Conservation (phyloP, 2,329 filamentous ascomycete genomes). For the Sarocladium strictum region DNA sequence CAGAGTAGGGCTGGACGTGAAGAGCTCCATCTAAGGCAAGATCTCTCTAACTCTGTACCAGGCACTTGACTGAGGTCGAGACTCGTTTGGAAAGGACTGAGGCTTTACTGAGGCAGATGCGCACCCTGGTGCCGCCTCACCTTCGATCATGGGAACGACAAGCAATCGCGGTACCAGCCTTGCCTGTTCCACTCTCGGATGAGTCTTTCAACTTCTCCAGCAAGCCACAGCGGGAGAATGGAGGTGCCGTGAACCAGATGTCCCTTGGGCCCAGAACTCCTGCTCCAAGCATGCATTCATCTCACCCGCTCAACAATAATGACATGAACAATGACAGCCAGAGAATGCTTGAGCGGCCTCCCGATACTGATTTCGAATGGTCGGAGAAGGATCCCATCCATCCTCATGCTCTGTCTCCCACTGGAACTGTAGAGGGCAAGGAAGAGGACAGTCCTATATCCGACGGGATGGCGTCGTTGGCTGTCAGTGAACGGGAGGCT, state of each 20-base stretch:
- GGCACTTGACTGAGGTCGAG: conserved; percentile 38
- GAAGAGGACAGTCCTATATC: conserved; percentile 23
- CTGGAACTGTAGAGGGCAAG: conserved; percentile 13
- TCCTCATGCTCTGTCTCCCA: conserved; percentile 20
- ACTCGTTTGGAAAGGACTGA: conserved; percentile 30
- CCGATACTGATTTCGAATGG: conserved; percentile 31
- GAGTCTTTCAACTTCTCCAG: background rate
- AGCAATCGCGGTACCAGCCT: background rate
- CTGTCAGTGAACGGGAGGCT: conserved; percentile 28
- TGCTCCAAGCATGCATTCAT: background rate
- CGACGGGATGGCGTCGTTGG: conserved; percentile 33
- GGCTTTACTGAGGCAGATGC: conserved; percentile 24
- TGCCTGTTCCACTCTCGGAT: background rate
- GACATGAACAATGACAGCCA: conserved; percentile 14
- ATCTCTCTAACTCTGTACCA: conserved; percentile 13
- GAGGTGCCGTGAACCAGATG: background rate
- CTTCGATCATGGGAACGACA: conserved; percentile 15
- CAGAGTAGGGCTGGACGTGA: too few relatives aligned
- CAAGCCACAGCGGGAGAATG: background rate
- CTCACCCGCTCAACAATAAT: background rate
- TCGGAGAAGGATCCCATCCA: conserved; percentile 24
- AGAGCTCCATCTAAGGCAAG: too few relatives aligned
- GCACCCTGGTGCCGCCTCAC: conserved; percentile 21
- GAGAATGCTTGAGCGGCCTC: conserved; percentile 25
- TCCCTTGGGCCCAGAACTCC: background rate